These are phyloP conservation scores for Eruca vesicaria DNA, from an alignment of 441 rosid species.

Conservation along the genomic window DNA sequence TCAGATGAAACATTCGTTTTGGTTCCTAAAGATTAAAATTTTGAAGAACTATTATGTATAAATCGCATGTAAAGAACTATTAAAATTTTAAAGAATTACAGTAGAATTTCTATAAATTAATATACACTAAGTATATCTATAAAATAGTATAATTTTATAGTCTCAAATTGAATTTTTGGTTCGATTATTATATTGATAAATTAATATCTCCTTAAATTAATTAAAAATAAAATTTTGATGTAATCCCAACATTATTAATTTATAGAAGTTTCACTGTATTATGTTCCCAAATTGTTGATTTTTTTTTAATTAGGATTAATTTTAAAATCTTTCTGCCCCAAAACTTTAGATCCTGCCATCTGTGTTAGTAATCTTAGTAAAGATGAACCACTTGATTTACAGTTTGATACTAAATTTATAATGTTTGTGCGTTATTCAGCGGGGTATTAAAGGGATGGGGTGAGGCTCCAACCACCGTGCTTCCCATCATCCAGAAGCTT, in stretches of 20 bases:
- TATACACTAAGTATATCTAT: no score
- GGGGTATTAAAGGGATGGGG: slow-evolving; percentile 28
- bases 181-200: no score
- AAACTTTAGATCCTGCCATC: background rate
- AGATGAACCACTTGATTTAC: background rate
- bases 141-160: no score
- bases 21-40: background rate
- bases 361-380: background rate
- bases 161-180: no score
- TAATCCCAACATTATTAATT: no score
- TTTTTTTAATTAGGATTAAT: background rate
- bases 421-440: background rate
- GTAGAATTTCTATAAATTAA: no score
- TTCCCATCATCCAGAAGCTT: slow-evolving; percentile 51
- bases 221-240: no score
- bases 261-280: no score
- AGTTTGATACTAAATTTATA: background rate
- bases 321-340: background rate
- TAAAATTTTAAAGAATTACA: no score
- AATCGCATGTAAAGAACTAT: no score
- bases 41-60: background rate
- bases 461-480: slow-evolving; percentile 37
- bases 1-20: background rate
- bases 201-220: no score
- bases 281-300: background rate